A percentile compares a stretch with the other conserved stretches of the same genome.
Evolutionary conservation across 2,329 filamentous ascomycete genomes (phyloP).

Genomic region (Monilinia fructigena): DNA sequence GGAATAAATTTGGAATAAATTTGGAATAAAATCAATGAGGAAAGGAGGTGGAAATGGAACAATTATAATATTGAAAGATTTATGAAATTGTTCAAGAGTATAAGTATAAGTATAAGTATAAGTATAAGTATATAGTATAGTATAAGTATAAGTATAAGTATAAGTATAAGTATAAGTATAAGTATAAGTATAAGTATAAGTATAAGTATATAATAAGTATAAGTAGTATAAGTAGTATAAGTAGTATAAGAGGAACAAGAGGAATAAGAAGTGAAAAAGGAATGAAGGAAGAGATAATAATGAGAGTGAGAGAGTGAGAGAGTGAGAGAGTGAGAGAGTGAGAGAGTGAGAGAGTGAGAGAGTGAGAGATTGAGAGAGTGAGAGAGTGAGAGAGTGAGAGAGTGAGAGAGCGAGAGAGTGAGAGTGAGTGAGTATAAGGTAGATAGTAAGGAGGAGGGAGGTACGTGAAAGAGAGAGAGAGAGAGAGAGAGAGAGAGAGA

Average conservation of each 20-base stretch:
- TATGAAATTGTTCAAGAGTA: background rate
- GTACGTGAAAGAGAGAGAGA: background rate
- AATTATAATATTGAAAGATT: constrained; percentile 7
- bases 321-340: background rate
- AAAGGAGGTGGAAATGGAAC: constrained; percentile 12
- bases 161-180: background rate
- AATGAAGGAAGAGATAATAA: background rate
- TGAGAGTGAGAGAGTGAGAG: background rate
- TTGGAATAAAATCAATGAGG: constrained; percentile 16
- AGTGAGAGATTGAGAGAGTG: background rate
- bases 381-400: background rate
- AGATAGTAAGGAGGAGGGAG: background rate
- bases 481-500: background rate
- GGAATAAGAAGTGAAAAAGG: constrained; percentile 1
- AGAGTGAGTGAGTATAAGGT: background rate
- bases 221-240: no score
- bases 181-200: background rate
- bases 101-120: background rate
- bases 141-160: background rate
- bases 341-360: background rate
- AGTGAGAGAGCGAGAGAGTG: background rate
- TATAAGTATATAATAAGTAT: background rate
- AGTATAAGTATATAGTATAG: background rate
- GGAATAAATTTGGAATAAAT: constrained; percentile 19
- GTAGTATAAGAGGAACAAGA: background rate